Base-by-base conservation (phyloP, 2,329 filamentous ascomycete species). In the Fusarium oligoseptatum region DNA sequence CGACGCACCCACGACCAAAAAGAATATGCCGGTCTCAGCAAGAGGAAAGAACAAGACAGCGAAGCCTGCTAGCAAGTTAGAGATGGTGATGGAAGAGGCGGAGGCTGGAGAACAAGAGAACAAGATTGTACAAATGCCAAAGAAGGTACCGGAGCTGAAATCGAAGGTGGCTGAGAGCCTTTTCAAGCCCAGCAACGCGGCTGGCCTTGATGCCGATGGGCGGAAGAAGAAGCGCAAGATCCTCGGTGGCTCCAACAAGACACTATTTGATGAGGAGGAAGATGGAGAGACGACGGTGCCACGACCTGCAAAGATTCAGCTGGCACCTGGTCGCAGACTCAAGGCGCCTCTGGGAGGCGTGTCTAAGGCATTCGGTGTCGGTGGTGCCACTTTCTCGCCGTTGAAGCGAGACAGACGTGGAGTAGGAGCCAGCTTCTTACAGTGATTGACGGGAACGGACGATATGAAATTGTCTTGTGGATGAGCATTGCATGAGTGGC, bases 151-250 rank as follows among this genome's bases (percentile, higher is more conserved):
- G 10, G 75, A 67, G 7, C 37, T 43, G 17, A 76, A 79, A 63
- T 24, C 61, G 10, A 76, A 70, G 29, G 58, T 41, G 27, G 22
- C 60, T 29, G 61, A 76, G 17, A 27, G 48, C 14, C 43, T 60
- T 6, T 17, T 56, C 65, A 69, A 69, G 6, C n/a, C 67, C 60
- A 56, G 65, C n/a, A 70, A 70, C 36, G 68, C 64, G 52, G 70
- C 64, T 45, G 68, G 66, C 32, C 43, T 48, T 29, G 83, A 84
- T 73, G 77, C 75, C 34, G 84, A 87, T 73, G 84, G 82, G 8
- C 89, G 87, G 82, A 92, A 90, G 80, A 94, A 92, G 87, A 95
- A 93, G 85, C 90, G 93, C 72, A 95, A 94, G 82, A 84, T 94
- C 6, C 86, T 94, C 2, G 91, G 92, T 5, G 85, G 83, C 24